These are phyloP conservation scores for Hanseniaspora sp. DNA, from an alignment of 1,139 yeast genomes.

Conservation along the genomic window DNA sequence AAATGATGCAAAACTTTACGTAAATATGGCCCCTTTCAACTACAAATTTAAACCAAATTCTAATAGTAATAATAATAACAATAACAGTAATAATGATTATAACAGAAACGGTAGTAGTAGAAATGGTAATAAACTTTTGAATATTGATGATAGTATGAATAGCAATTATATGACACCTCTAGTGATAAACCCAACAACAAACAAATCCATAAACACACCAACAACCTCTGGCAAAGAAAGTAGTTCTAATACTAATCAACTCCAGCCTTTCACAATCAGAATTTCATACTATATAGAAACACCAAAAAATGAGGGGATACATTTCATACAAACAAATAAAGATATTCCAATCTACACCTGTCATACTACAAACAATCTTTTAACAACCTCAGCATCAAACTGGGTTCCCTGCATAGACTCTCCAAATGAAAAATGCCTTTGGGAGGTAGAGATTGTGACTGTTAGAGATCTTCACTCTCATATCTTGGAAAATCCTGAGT, in stretches of 20 bases:
- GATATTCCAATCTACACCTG: slow-evolving; percentile 60
- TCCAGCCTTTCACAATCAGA: slow-evolving; percentile 57
- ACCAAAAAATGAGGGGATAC: slow-evolving; percentile 53
- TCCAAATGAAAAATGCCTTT: slow-evolving; percentile 76
- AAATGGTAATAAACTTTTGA: background rate
- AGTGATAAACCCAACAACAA: slow-evolving; percentile 4
- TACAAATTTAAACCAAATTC: background rate
- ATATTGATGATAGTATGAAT: background rate
- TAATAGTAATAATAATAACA: background rate
- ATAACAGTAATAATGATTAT: no score
- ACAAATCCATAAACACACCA: slow-evolving; percentile 1
- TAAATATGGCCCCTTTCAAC: slow-evolving; percentile 11
- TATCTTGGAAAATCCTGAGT: slow-evolving; percentile 31
- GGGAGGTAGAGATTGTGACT: slow-evolving; percentile 79
- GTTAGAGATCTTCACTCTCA: slow-evolving; percentile 54
- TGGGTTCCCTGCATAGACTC: slow-evolving; percentile 97
- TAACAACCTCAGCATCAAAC: slow-evolving; percentile 72
- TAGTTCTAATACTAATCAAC: background rate
- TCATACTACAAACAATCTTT: slow-evolving; percentile 68
- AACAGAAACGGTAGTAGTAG: background rate
- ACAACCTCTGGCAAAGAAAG: background rate
- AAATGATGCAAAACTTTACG: slow-evolving; percentile 2
- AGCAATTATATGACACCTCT: slow-evolving; percentile 9
- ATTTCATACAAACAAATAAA: slow-evolving; percentile 41
- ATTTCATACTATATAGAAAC: slow-evolving; percentile 57